Evolutionary conservation across 139 green algal species (phyloP).

Genomic region (Micractinium conductrix): DNA sequence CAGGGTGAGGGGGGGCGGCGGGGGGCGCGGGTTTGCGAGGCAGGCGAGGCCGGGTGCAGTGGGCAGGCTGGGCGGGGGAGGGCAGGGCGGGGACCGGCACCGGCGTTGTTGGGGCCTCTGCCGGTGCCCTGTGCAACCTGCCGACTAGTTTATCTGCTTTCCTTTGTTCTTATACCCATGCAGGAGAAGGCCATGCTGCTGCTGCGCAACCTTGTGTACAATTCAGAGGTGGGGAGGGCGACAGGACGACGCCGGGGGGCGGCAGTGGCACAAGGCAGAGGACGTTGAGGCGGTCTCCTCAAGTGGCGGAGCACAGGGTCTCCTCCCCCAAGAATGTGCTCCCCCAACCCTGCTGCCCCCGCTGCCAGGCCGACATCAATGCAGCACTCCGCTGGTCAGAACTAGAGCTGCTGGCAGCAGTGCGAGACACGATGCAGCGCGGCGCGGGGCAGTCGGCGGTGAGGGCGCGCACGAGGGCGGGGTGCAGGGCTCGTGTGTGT

Average conservation of each 20-base stretch:
- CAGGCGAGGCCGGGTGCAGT: too few relatives aligned
- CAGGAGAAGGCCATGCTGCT: slow-evolving; percentile 45
- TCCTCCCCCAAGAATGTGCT: background rate
- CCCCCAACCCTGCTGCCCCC: background rate
- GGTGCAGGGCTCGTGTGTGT: background rate
- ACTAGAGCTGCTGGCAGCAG: slow-evolving; percentile 14
- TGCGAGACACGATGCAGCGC: slow-evolving; percentile 16
- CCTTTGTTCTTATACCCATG: background rate
- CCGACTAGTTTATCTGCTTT: background rate
- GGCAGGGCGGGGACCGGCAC: too few relatives aligned
- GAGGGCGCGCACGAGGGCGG: background rate
- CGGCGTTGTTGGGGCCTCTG: too few relatives aligned
- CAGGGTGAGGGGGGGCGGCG: slow-evolving; percentile 45
- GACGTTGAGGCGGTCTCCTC: too few relatives aligned
- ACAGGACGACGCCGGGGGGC: too few relatives aligned
- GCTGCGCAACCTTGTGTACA: slow-evolving; percentile 40
- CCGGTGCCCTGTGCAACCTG: too few relatives aligned
- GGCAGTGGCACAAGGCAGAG: too few relatives aligned
- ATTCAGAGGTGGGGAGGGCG: slow-evolving; percentile 9
- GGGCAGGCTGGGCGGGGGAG: too few relatives aligned
- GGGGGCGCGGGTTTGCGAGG: too few relatives aligned
- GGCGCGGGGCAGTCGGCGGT: background rate
- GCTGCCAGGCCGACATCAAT: background rate
- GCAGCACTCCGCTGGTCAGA: slow-evolving; percentile 5
- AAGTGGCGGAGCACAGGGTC: background rate